Percentiles rank a stretch among this genome's conserved stretches.
phyloP scores from a whole-genome alignment of 257 asterid species.

The Hygrophila difformis region DNA sequence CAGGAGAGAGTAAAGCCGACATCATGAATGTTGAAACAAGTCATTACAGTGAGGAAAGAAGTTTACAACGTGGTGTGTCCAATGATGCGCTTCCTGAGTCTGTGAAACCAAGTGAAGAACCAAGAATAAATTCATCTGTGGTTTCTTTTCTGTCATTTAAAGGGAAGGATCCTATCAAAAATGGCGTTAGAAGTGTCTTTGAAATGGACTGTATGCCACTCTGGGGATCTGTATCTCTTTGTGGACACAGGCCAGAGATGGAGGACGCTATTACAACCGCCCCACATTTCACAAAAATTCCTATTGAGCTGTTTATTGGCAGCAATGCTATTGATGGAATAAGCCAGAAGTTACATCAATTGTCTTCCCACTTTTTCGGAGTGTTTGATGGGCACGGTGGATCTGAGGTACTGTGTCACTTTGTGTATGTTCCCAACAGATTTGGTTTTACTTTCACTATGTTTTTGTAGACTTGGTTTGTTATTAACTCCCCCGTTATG shows the following conservation, averaged over 20 bases:
- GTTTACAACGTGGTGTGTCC: not conserved
- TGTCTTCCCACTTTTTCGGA: slow-evolving; percentile 81
- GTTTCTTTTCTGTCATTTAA: not conserved
- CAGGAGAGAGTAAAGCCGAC: no score
- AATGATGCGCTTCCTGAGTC: not conserved
- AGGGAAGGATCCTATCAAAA: slow-evolving; percentile 10
- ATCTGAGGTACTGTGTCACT: slow-evolving; percentile 44
- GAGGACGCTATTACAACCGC: slow-evolving; percentile 59
- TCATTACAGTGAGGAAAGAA: not conserved
- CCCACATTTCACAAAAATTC: slow-evolving; percentile 67
- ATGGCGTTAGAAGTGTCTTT: slow-evolving; percentile 47
- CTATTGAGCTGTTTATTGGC: slow-evolving; percentile 65
- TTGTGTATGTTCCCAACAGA: no score
- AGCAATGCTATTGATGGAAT: slow-evolving; percentile 40
- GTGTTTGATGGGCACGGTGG: slow-evolving; percentile 97
- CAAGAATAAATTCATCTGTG: not conserved
- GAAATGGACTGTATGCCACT: slow-evolving; percentile 77
- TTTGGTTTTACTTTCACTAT: no score
- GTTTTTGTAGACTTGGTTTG: no score
- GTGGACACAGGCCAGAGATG: slow-evolving; percentile 83
- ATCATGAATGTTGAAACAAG: no score
- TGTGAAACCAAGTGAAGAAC: not conserved
- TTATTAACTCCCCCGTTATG: no score
- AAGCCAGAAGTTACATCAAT: slow-evolving; percentile 47
- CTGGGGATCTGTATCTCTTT: slow-evolving; percentile 72